Conservation (phyloP, 1,284 basidiomycete genomes). For the Cryptococcus amylolentus region DNA sequence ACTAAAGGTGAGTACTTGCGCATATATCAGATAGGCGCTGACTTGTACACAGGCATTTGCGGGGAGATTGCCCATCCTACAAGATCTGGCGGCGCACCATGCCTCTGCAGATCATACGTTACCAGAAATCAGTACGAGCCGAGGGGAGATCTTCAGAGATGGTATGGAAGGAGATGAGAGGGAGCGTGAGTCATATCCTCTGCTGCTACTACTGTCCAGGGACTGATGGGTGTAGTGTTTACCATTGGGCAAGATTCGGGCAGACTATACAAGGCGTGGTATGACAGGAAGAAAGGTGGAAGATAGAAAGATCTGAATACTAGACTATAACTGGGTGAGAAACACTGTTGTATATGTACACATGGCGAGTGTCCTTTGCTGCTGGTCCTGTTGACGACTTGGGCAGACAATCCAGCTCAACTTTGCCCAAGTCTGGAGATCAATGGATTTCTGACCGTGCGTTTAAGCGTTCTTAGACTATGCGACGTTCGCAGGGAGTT, state of each 20-base stretch:
- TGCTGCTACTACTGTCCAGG: background rate
- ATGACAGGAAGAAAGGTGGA: slow-evolving; percentile 53
- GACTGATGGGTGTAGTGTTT: slow-evolving; percentile 60
- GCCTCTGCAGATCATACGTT: slow-evolving; percentile 60
- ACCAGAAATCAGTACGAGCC: slow-evolving; percentile 30
- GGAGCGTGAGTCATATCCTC: slow-evolving; percentile 61
- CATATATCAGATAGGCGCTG: background rate
- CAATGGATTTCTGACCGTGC: too few relatives aligned
- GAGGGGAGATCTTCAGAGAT: slow-evolving; percentile 73
- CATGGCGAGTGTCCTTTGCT: too few relatives aligned
- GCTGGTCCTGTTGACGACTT: too few relatives aligned
- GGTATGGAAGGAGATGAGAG: slow-evolving; percentile 83
- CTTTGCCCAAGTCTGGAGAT: too few relatives aligned
- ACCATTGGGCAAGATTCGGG: slow-evolving; percentile 74
- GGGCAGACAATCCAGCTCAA: too few relatives aligned
- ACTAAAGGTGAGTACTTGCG: slow-evolving; percentile 56
- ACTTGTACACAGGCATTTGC: slow-evolving; percentile 63
- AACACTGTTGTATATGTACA: too few relatives aligned
- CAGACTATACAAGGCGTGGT: slow-evolving; percentile 73
- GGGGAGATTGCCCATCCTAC: slow-evolving; percentile 69
- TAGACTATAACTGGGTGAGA: too few relatives aligned
- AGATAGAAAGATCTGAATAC: background rate
- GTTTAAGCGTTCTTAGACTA: too few relatives aligned
- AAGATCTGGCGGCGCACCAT: slow-evolving; percentile 86
- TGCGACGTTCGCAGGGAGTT: too few relatives aligned